These are phyloP conservation scores for Gossypium davidsonii DNA, from an alignment of 441 rosid species.

Conservation along the genomic window DNA sequence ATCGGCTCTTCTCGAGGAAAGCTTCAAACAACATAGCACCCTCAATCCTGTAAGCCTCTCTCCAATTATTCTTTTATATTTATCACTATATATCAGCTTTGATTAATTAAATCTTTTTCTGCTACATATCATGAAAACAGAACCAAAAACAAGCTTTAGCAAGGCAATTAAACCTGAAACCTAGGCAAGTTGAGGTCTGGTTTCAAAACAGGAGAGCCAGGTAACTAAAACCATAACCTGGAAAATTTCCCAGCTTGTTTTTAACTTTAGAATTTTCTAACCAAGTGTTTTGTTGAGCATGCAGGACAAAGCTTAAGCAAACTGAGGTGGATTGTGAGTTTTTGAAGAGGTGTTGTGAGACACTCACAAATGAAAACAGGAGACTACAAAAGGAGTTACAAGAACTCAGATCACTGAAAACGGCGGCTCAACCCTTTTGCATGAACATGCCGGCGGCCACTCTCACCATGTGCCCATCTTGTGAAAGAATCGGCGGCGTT, in stretches of 20 bases:
- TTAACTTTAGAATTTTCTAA: too few relatives aligned
- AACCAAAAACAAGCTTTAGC: slow-evolving; percentile 61
- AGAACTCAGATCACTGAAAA: slow-evolving; percentile 61
- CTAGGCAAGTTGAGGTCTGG: slow-evolving; percentile 79
- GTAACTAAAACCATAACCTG: slow-evolving; percentile 17
- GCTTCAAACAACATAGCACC: slow-evolving; percentile 67
- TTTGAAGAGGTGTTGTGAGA: slow-evolving; percentile 58
- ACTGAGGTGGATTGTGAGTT: slow-evolving; percentile 66
- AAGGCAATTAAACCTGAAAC: slow-evolving; percentile 50
- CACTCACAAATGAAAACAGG: slow-evolving; percentile 58
- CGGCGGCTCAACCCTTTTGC: slow-evolving; percentile 54
- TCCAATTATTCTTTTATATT: not conserved
- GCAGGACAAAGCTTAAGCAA: slow-evolving; percentile 71
- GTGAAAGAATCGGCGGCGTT: slow-evolving; percentile 58
- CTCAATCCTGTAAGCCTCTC: slow-evolving; percentile 51
- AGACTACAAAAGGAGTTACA: slow-evolving; percentile 66
- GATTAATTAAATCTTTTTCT: not conserved
- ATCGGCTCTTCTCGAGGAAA: slow-evolving; percentile 59
- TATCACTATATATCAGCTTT: not conserved
- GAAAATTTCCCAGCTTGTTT: too few relatives aligned
- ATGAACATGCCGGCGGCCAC: slow-evolving; percentile 69
- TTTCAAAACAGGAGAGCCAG: slow-evolving; percentile 76
- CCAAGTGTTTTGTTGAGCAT: not conserved
- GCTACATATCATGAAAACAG: slow-evolving; percentile 19
- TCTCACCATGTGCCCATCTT: slow-evolving; percentile 64